Evolutionary conservation across 495 filamentous ascomycete genomes (phyloP), one percentile per base, ranked within the genome.

Genomic region (Penicillium simplicissimum): DNA sequence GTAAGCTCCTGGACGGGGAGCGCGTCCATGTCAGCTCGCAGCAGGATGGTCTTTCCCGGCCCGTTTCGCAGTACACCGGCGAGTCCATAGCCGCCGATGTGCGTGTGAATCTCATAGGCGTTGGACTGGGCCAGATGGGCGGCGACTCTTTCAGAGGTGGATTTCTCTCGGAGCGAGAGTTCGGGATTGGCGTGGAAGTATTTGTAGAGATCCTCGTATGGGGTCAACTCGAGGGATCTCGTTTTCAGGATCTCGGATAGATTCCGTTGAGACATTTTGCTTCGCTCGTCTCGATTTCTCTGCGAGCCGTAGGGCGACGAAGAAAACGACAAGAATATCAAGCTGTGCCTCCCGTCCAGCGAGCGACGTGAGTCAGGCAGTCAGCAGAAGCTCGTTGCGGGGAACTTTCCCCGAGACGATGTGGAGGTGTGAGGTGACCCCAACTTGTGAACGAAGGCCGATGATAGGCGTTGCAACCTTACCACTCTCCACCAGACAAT

Each of bases 111-210:
- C 15, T 82, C 77, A 60, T 66, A 80, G n/a, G 52, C 68, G 6
- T 68, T 45, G 0, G 72, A 57, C 8, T 66, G 36, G 23, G 72
- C 45, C 3, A 81, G 65, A 57, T 80, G 75, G 1, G 64, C 60
- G 0, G 76, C 71, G 31, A 80, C 65, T n/a, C 57, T 76, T 54
- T 74, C 61, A 0, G 84, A 76, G 0, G 84, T 86, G 28, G 67
- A 57, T 35, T 72, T 63, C 63, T 87, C 84, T 66, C 81, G 82
- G 7, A 65, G 69, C 0, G 84, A 87, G 37, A 87, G 82, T 55
- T 86, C 84, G 4, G 84, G 84, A 56, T 85, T 69, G 3, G 78
- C 66, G 67, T 87, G 84, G 57, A 86, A 78, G 60, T 82, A 64
- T 58, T 79, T 81, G 74, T 87, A 87, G 0, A 86, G 74, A 11